Conservation (phyloP, 805 yeast species). For the Candida morakotiae region DNA sequence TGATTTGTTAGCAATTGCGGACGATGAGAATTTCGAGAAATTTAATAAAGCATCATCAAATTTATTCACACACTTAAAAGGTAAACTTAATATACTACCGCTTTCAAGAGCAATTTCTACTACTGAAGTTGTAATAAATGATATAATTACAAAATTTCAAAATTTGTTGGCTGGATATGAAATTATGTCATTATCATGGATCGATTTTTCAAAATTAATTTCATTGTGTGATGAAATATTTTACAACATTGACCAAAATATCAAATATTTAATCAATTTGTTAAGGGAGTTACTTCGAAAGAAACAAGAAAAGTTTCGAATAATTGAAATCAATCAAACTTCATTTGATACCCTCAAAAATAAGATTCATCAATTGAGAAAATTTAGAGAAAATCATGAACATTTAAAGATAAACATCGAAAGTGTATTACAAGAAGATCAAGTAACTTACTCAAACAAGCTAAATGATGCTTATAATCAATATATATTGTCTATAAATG, state of each 20-base stretch:
- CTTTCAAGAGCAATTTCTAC: conserved; percentile 57
- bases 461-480: conserved; percentile 24
- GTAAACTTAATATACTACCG: conserved; percentile 40
- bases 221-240: conserved; percentile 29
- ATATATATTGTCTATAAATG: conserved; percentile 21
- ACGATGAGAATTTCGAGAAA: conserved; percentile 27
- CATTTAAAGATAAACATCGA: conserved; percentile 38
- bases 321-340: conserved; percentile 54
- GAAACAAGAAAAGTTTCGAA: conserved; percentile 64
- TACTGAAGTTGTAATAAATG: conserved; percentile 62
- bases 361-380: conserved; percentile 37
- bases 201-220: conserved; percentile 30
- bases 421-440: conserved; percentile 7
- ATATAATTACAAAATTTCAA: conserved; percentile 41
- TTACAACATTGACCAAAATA: conserved; percentile 52
- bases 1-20: conserved; percentile 34
- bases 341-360: conserved; percentile 30
- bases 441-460: neutral
- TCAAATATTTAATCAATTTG: conserved; percentile 59
- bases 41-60: conserved; percentile 40
- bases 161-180: conserved; percentile 27
- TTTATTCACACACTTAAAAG: conserved; percentile 53
- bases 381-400: conserved; percentile 52
- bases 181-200: conserved; percentile 42
- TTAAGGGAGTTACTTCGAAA: conserved; percentile 75